Base-by-base conservation (phyloP, 73 alveolate species). In the Durusdinium trenchii region DNA sequence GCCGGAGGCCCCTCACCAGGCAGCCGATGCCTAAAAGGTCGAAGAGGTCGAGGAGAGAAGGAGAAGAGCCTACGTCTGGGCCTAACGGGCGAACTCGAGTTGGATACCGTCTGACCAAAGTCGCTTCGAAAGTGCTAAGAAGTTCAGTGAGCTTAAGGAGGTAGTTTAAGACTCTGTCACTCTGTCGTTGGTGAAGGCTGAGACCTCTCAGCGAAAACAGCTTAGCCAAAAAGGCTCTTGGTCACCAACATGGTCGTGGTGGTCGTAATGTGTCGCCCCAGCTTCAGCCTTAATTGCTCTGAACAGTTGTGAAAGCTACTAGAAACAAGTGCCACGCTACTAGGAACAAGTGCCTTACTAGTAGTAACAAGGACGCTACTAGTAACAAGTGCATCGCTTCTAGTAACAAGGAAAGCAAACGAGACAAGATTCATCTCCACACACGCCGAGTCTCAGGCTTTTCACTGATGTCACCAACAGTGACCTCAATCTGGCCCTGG, bases 381-480 rank as follows among this genome's bases (percentile, higher is more conserved):
- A 20, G 12, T 18, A 71, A 28, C 20, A 30, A 71, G 45, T 38
- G 6, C 35, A 75, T 0, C 32, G 30, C 79, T 14, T 26, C 87
- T 14, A n/a, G 32, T 14, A n/a, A n/a, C 47, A n/a, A 23, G 43
- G 83, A 4, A 69, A 69, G 43, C 43, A 42, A 23, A 46, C 52
- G 40, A n/a, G 51, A 40, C 51, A 73, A 14, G 85, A 40, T 5
- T 46, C 36, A 20, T 26, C 43, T 38, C 4, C 76, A 35, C 51
- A 73, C 51, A 73, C 36, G 9, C 84, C 9, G 36, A 36, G 52
- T 47, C 46, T 12, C 89, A 35, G 60, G 61, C 98, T 78, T 91
- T 46, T 67, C 98, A 89, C 98, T 91, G 98, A 91, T 91, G 79
- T 50, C 45, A 38, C 98, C 98, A 32, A 91, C 98, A 5, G 98